Evolutionary conservation across 306 rosid species (phyloP), one percentile per base, ranked within the genome.

Genomic region (Malus sylvestris): DNA sequence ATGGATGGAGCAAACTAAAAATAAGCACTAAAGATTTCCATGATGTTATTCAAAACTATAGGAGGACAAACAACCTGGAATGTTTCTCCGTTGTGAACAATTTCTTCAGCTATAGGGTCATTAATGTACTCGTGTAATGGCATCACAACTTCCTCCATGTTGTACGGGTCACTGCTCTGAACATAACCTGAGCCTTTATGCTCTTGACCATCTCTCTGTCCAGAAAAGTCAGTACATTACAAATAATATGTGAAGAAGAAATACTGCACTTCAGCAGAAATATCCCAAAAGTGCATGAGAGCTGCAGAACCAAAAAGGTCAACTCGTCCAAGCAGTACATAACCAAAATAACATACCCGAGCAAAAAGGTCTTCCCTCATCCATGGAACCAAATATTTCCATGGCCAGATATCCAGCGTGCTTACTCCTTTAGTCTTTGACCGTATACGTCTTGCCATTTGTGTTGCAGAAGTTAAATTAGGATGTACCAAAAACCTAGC

Each of bases 361-460:
- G 88, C 74, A 83, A 96, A 96, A 60, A 92, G 89, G 81, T 96
- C 99, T 81, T 85, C 85, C 79, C 98, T 87, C 96, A 96, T 96
- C 99, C 98, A 91, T 0, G 97, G 99, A 82, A 96, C 99, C 80
- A 92, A 88, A 83, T 91, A 89, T 84, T 96, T 96, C 99, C 99
- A 96, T 4, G 99, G 99, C 99, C 99, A 96, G 70, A 96, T 92
- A 84, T 91, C 98, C 79, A 96, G 83, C 33, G 99, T 96, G 84
- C 98, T 96, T 59, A 89, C 87, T 84, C 96, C 98, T 69, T 57
- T 89, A 38, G 85, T 40, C 87, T 83, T 89, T 19, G 87, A 49
- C 40, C 93, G 90, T 77, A 96, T 2, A 76, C 84, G 91, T 53
- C 55, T 69, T 45, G 99, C 74, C 93, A 91, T 92, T 82, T 67